A percentile compares a stretch with the other conserved stretches of the same genome.
Evolutionary conservation across 169 alveolate genomes (phyloP).

Genomic region (Nephromyces sp.): DNA sequence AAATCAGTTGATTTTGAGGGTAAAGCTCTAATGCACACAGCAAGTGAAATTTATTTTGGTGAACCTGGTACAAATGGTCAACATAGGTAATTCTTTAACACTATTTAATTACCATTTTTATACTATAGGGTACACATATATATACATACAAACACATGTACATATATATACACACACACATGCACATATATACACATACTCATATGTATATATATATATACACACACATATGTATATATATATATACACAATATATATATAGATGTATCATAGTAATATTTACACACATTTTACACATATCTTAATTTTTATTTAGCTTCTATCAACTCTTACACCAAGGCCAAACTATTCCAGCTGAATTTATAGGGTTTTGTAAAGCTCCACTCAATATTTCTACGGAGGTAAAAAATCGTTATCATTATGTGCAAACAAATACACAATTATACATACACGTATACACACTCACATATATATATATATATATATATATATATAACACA

Average conservation of each 20-base stretch:
- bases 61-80: conserved; percentile 99
- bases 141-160: too few relatives aligned
- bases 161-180: too few relatives aligned
- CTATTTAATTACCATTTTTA: neutral
- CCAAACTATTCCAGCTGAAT: conserved; percentile 85
- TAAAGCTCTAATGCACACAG: conserved; percentile 46
- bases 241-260: too few relatives aligned
- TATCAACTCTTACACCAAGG: conserved; percentile 97
- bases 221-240: too few relatives aligned
- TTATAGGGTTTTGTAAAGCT: conserved; percentile 84
- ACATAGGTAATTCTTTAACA: conserved; percentile 49
- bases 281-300: too few relatives aligned
- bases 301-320: conserved; percentile 54
- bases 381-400: neutral
- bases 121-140: too few relatives aligned
- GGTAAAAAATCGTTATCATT: neutral
- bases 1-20: conserved; percentile 69
- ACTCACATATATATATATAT: neutral
- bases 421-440: neutral
- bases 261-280: too few relatives aligned
- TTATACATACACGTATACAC: conserved; percentile 22
- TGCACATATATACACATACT: neutral
- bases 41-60: conserved; percentile 96
- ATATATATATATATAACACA: neutral
- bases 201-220: too few relatives aligned